Conservation (phyloP, 192 early-diverging fungal species). For the Diversispora eburnea region DNA sequence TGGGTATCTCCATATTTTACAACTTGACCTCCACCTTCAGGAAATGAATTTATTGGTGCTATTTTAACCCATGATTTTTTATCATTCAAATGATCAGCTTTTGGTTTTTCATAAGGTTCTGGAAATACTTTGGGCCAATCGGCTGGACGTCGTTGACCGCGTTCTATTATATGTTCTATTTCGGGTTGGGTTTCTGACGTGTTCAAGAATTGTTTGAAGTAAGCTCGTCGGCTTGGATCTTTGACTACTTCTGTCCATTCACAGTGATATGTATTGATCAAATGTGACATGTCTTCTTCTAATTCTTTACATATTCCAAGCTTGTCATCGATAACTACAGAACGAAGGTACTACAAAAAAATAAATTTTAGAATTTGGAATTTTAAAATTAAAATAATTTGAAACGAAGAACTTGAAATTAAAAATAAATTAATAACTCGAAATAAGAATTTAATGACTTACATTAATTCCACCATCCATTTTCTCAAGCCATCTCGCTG, state of each 20-base stretch:
- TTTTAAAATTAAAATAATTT: background rate
- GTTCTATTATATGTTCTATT: conserved; percentile 58
- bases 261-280: conserved; percentile 56
- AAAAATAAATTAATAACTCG: background rate
- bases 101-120: background rate
- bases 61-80: conserved; percentile 41
- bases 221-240: conserved; percentile 48
- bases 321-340: conserved; percentile 59
- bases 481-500: conserved; percentile 69
- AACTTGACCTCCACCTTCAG: conserved; percentile 45
- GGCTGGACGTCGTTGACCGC: conserved; percentile 62
- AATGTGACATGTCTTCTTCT: conserved; percentile 61
- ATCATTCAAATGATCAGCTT: background rate
- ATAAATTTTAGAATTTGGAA: background rate
- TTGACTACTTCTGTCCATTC: conserved; percentile 66
- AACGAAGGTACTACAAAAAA: conserved; percentile 42
- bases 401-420: background rate
- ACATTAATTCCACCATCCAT: conserved; percentile 62
- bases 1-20: conserved; percentile 62
- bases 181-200: conserved; percentile 41
- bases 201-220: conserved; percentile 67
- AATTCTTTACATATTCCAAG: conserved; percentile 63
- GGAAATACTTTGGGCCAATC: conserved; percentile 52
- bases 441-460: background rate
- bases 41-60: conserved; percentile 42